phyloP scores from a whole-genome alignment of 257 asterid genomes.

The Nicotiana obtusifolia region DNA sequence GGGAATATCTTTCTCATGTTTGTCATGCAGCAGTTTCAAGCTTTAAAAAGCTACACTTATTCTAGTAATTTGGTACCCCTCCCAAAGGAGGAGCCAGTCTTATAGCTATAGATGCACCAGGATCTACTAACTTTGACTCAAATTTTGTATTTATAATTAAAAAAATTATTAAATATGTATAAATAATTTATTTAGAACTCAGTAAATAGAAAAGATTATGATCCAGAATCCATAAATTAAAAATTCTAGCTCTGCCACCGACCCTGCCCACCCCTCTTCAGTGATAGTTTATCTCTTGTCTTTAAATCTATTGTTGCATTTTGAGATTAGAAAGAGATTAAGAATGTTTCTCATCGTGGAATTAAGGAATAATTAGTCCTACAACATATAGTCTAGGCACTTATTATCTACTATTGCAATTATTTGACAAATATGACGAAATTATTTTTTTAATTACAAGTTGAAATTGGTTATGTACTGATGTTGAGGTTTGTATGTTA shows the following conservation, averaged over 20 bases:
- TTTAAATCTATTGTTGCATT: background rate
- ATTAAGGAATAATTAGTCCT: background rate
- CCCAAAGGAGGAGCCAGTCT: too few relatives aligned
- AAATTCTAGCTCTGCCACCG: too few relatives aligned
- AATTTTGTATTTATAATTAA: too few relatives aligned
- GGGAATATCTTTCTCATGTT: background rate
- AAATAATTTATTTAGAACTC: too few relatives aligned
- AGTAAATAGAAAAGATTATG: too few relatives aligned
- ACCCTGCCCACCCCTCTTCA: too few relatives aligned
- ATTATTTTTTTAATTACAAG: background rate
- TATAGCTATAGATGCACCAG: too few relatives aligned
- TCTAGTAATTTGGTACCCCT: background rate
- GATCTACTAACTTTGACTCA: too few relatives aligned
- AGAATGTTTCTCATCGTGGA: background rate
- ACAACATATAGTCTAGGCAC: background rate
- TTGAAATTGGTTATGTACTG: background rate
- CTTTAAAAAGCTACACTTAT: background rate
- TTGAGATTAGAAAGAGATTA: background rate
- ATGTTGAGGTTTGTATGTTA: background rate
- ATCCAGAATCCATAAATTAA: too few relatives aligned
- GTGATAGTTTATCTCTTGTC: too few relatives aligned
- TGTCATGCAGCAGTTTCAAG: background rate
- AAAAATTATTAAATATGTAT: too few relatives aligned
- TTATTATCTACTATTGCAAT: background rate
- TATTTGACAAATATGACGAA: background rate